A percentile compares a stretch with the other conserved stretches of the same genome.
These are phyloP conservation scores for Microascus cirrosus DNA, from an alignment of 2,329 filamentous ascomycete species.

Conservation along the genomic window DNA sequence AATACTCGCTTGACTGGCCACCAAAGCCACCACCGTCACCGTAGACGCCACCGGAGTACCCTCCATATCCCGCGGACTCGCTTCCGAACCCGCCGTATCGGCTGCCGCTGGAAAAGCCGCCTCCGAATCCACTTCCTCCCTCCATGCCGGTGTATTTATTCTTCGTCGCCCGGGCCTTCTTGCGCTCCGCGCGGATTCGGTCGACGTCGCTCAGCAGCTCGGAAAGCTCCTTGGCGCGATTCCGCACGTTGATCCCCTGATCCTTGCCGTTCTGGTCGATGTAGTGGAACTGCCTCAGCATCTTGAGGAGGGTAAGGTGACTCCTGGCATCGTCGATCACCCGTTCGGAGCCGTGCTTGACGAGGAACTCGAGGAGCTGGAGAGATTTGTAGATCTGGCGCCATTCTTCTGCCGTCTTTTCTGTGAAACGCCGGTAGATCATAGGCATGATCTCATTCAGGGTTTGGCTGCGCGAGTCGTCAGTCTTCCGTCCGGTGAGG, in stretches of 20 bases:
- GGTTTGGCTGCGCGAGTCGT: conserved; percentile 56
- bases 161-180: conserved; percentile 82
- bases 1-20: conserved; percentile 62
- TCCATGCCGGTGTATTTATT: conserved; percentile 95
- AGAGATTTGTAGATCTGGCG: conserved; percentile 98
- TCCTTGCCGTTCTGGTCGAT: conserved; percentile 97
- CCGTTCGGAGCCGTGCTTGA: conserved; percentile 96
- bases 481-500: not conserved
- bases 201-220: conserved; percentile 93
- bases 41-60: conserved; percentile 65
- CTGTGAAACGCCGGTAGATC: conserved; percentile 98
- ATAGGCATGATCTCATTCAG: conserved; percentile 99
- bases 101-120: conserved; percentile 43
- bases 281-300: conserved; percentile 96
- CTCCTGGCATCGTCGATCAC: conserved; percentile 95
- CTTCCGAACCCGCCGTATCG: conserved; percentile 89
- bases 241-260: conserved; percentile 94
- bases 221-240: conserved; percentile 87
- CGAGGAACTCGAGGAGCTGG: conserved; percentile 89
- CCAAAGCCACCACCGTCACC: conserved; percentile 95
- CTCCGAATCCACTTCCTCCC: conserved; percentile 51
- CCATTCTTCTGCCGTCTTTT: conserved; percentile 98
- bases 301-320: conserved; percentile 90
- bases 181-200: conserved; percentile 66
- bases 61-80: conserved; percentile 57